Evolutionary conservation across 208 protist genomes (phyloP), one percentile per base, ranked within the genome.

Genomic region (Porcisia hertigi): DNA sequence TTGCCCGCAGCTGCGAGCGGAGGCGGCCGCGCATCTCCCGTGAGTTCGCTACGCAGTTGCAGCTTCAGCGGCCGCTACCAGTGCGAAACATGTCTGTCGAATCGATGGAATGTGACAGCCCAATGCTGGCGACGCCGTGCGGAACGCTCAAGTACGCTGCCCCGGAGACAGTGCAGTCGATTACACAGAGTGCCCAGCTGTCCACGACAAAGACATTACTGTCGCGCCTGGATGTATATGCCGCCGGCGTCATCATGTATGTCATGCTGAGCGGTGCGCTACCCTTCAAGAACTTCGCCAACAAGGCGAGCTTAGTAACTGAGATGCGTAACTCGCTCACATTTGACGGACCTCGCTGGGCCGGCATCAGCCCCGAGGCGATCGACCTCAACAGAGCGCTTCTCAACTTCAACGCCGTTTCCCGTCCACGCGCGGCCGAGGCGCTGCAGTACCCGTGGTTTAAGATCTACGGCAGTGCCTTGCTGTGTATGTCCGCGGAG

Each of bases 61-160:
- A 75, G 34, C 67, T 20, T 25, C 73, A 62, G 55, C 67, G 73
- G 41, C 14, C 65, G 47, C 54, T 74, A 54, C 43, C 69, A 18
- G 62, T 47, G 5, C 72, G 58, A 52, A 74, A 77, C 71, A 60
- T 76, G 72, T 86, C 82, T 9, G 62, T 80, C 47, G 84, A 86
- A 25, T 80, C 81, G 41, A 60, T 81, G 3, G 80, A 92, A 67
- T 83, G 70, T 59, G 90, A 96, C 74, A 96, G 91, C 73, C 91
- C 93, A 11, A 83, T 97, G 45, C 77, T 94, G 47, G 84, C 91
- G 0, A 97, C 93, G 8, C 93, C 93, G 36, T 97, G 93, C 74
- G 93, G 93, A 3, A 97, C 93, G 18, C 69, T 97, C 18, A 88
- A 90, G 69, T 97, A 97, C 80, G 89, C 90, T 3, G 91, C 93